Conservation (phyloP, 257 asterid genomes). For the Salvia splendens region DNA sequence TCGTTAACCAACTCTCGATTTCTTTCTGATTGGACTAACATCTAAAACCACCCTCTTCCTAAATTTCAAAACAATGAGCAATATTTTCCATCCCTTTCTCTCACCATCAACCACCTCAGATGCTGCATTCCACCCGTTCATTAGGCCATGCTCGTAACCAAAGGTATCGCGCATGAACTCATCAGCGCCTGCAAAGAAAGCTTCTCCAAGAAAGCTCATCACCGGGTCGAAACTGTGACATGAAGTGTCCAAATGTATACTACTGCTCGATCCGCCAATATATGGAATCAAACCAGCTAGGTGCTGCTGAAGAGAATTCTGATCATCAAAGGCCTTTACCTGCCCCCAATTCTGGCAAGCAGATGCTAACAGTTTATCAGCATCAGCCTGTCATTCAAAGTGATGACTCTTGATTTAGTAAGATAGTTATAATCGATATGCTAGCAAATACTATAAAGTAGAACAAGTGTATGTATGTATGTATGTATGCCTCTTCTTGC, state of each 20-base stretch:
- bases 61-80: no score
- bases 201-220: conserved; percentile 5
- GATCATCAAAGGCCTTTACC: conserved; percentile 29
- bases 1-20: no score
- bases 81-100: no score
- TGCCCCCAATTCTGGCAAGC: conserved; percentile 40
- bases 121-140: no score
- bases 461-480: conserved; percentile 34
- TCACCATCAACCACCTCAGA: no score
- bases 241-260: not conserved
- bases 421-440: not conserved
- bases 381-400: conserved; percentile 39
- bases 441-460: not conserved
- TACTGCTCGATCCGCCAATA: not conserved
- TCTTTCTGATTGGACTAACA: no score
- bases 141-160: no score
- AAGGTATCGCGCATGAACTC: no score
- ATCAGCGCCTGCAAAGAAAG: no score
- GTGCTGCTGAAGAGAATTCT: conserved; percentile 30
- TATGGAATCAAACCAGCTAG: no score
- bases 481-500: conserved; percentile 44
- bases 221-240: conserved; percentile 10
- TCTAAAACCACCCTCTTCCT: no score
- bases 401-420: not conserved
- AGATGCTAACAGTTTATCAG: conserved; percentile 36